Conservation (phyloP, 352 stramenopile genomes). For the Phytophthora vignae region DNA sequence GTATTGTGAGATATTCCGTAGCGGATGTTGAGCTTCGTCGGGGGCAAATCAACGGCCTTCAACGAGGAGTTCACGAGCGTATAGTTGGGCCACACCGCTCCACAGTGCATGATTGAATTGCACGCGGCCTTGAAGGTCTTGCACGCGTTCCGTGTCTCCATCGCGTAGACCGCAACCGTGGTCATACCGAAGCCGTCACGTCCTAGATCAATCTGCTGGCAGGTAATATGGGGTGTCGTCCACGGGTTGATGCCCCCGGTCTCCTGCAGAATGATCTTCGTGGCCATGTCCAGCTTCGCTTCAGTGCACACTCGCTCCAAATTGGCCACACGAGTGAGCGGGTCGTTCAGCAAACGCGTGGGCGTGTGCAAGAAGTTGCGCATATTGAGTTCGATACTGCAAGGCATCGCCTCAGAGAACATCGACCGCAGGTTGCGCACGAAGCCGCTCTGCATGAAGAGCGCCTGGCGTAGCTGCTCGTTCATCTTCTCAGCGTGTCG, state of each 20-base stretch:
- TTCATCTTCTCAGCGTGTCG: constrained; percentile 40
- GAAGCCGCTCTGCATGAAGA: constrained; percentile 39
- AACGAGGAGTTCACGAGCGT: constrained; percentile 28
- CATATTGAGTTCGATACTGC: constrained; percentile 33
- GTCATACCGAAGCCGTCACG: constrained; percentile 38
- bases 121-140: constrained; percentile 35
- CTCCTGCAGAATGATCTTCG: constrained; percentile 38
- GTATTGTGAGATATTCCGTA: constrained; percentile 13
- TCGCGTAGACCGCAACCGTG: constrained; percentile 31
- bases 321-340: constrained; percentile 24
- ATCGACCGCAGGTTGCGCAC: constrained; percentile 35
- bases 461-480: constrained; percentile 34
- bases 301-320: constrained; percentile 37
- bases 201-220: constrained; percentile 34
- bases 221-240: constrained; percentile 27
- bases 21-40: constrained; percentile 33
- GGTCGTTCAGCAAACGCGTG: constrained; percentile 31
- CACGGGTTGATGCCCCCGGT: constrained; percentile 22
- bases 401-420: constrained; percentile 31
- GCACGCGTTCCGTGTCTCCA: constrained; percentile 38
- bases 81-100: constrained; percentile 39
- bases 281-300: constrained; percentile 38
- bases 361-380: constrained; percentile 38
- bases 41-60: constrained; percentile 22
- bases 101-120: constrained; percentile 34